Conservation (phyloP, 2,329 filamentous ascomycete species). For the Fusarium nelsonii region DNA sequence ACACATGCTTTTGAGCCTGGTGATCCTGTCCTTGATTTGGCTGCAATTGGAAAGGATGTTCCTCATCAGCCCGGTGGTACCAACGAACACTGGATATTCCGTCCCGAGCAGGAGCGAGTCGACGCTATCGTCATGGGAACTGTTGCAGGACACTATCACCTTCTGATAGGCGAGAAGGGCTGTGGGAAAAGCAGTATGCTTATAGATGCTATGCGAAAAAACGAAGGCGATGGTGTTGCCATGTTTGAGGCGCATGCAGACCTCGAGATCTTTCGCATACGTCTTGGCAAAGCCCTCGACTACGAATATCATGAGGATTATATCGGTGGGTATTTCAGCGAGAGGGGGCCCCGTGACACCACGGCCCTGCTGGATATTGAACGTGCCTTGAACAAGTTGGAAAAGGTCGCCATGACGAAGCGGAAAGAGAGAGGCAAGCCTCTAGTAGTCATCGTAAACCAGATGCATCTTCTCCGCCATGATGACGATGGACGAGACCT, state of each 20-base stretch:
- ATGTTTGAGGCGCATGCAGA: constrained; percentile 98
- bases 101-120: constrained; percentile 84
- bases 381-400: constrained; percentile 95
- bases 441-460: constrained; percentile 93
- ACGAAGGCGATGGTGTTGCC: constrained; percentile 87
- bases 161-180: constrained; percentile 94
- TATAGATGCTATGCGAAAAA: constrained; percentile 92
- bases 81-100: constrained; percentile 75
- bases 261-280: constrained; percentile 92
- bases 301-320: constrained; percentile 99
- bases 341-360: constrained; percentile 90
- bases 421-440: constrained; percentile 73
- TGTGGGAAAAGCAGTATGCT: constrained; percentile 98
- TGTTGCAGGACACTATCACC: constrained; percentile 84
- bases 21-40: constrained; percentile 87
- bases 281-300: constrained; percentile 92
- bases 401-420: constrained; percentile 88
- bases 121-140: constrained; percentile 84
- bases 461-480: constrained; percentile 89
- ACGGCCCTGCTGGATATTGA: constrained; percentile 96
- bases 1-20: constrained; percentile 90
- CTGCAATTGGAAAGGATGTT: constrained; percentile 71
- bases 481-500: constrained; percentile 94
- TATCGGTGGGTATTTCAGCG: constrained; percentile 95
- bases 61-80: constrained; percentile 59